Percentiles rank a stretch among this genome's conserved stretches.
Conservation (phyloP, 2,329 filamentous ascomycete species). For the Fusarium sarcochroum region DNA sequence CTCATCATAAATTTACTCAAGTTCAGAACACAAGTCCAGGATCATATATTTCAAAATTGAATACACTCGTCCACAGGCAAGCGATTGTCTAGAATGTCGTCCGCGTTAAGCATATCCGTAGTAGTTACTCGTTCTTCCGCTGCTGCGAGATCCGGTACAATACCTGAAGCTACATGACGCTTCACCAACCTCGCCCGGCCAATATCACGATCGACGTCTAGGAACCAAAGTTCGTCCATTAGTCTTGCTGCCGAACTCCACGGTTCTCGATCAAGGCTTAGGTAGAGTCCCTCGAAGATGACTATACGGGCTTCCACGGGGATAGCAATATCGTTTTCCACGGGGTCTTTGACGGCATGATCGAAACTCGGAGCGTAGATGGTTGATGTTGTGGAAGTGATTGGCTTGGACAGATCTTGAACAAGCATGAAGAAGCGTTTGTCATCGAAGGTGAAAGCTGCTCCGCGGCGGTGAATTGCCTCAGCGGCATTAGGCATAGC, state of each 20-base stretch:
- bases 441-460: slow-evolving; percentile 52
- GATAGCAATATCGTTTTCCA: slow-evolving; percentile 23
- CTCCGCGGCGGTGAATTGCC: slow-evolving; percentile 50
- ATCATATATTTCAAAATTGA: too few relatives aligned
- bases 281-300: slow-evolving; percentile 67
- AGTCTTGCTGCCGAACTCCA: slow-evolving; percentile 60
- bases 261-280: slow-evolving; percentile 60
- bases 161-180: too few relatives aligned
- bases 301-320: slow-evolving; percentile 60
- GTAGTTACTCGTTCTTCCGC: too few relatives aligned
- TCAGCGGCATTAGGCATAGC: slow-evolving; percentile 40
- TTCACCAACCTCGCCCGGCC: too few relatives aligned
- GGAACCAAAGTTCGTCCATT: slow-evolving; percentile 58
- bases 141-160: too few relatives aligned
- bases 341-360: slow-evolving; percentile 16
- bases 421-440: slow-evolving; percentile 43
- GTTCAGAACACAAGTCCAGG: too few relatives aligned
- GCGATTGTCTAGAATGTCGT: too few relatives aligned
- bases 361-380: slow-evolving; percentile 60
- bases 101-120: too few relatives aligned
- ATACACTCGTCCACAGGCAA: too few relatives aligned
- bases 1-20: too few relatives aligned
- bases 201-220: too few relatives aligned
- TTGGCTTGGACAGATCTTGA: slow-evolving; percentile 20
- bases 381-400: slow-evolving; percentile 28